phyloP scores from a whole-genome alignment of 2,329 filamentous ascomycete species.

The Alternaria burnsii region DNA sequence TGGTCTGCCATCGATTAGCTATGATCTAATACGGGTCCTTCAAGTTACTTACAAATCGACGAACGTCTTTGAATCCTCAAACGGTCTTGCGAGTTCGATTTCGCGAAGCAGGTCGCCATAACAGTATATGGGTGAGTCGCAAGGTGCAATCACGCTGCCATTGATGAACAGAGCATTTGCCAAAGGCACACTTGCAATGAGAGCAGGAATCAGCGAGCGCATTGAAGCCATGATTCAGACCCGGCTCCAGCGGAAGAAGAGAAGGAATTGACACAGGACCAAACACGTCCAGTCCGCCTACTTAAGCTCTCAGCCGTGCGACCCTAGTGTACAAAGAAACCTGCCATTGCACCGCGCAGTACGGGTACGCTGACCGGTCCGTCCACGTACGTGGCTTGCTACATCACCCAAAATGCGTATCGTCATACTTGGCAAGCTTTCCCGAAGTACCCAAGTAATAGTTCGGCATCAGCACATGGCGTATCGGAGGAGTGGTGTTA shows the following conservation, averaged over 20 bases:
- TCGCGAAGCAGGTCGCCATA: conserved; percentile 69
- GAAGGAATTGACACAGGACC: not conserved
- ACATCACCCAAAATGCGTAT: not conserved
- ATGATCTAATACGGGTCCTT: not conserved
- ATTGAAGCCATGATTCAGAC: conserved; percentile 19
- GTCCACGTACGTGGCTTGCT: conserved; percentile 34
- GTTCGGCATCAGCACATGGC: conserved; percentile 10
- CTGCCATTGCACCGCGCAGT: conserved; percentile 14
- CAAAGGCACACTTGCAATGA: conserved; percentile 34
- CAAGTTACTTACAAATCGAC: conserved; percentile 60
- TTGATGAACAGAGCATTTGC: conserved; percentile 64
- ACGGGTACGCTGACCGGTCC: conserved; percentile 10
- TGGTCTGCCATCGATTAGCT: conserved; percentile 57
- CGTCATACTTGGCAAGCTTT: conserved; percentile 16
- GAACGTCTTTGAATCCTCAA: conserved; percentile 74
- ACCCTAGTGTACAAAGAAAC: conserved; percentile 23
- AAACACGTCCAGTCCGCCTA: not conserved
- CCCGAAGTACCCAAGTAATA: conserved; percentile 4
- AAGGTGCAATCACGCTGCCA: conserved; percentile 69
- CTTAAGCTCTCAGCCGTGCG: conserved; percentile 13
- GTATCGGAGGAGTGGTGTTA: conserved; percentile 5
- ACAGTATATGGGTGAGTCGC: conserved; percentile 74
- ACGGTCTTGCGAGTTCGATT: conserved; percentile 70
- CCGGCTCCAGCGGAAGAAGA: conserved; percentile 9
- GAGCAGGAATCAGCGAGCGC: conserved; percentile 19